phyloP scores from a whole-genome alignment of 257 asterid species.

The Solanum etuberosum region DNA sequence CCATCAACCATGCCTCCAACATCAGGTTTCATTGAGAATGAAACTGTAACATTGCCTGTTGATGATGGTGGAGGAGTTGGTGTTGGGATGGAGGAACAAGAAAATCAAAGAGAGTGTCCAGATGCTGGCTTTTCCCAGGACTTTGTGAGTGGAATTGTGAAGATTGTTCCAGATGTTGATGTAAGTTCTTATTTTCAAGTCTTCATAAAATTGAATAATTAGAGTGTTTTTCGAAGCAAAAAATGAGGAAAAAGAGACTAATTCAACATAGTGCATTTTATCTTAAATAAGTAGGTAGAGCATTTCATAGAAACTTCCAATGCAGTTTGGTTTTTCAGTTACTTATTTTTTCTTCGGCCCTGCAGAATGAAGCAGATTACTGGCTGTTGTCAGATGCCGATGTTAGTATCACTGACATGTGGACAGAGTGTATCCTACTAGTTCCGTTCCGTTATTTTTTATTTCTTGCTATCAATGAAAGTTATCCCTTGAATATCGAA shows the following conservation, averaged over 20 bases:
- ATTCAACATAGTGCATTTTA: not conserved
- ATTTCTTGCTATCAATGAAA: not conserved
- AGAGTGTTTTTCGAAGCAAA: not conserved
- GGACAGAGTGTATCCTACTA: slow-evolving; percentile 62
- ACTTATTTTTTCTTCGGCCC: not conserved
- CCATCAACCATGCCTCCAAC: slow-evolving; percentile 46
- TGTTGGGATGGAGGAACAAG: slow-evolving; percentile 25
- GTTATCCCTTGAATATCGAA: not conserved
- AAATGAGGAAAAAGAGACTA: not conserved
- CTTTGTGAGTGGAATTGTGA: slow-evolving; percentile 62
- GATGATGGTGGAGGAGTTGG: slow-evolving; percentile 40
- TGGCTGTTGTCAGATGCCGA: slow-evolving; percentile 54
- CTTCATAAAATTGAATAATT: not conserved
- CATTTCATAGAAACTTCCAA: not conserved
- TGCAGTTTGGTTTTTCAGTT: not conserved
- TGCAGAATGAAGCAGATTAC: slow-evolving; percentile 71
- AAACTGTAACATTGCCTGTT: slow-evolving; percentile 20
- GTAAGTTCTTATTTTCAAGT: slow-evolving; percentile 36
- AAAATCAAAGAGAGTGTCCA: slow-evolving; percentile 37
- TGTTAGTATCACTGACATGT: slow-evolving; percentile 61
- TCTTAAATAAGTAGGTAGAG: not conserved
- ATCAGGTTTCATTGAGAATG: slow-evolving; percentile 29
- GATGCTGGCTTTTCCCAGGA: slow-evolving; percentile 62
- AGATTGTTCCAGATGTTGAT: slow-evolving; percentile 75
- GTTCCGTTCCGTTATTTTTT: not conserved